Base-by-base conservation (phyloP, 441 rosid species). In the Corymbia calophylla region DNA sequence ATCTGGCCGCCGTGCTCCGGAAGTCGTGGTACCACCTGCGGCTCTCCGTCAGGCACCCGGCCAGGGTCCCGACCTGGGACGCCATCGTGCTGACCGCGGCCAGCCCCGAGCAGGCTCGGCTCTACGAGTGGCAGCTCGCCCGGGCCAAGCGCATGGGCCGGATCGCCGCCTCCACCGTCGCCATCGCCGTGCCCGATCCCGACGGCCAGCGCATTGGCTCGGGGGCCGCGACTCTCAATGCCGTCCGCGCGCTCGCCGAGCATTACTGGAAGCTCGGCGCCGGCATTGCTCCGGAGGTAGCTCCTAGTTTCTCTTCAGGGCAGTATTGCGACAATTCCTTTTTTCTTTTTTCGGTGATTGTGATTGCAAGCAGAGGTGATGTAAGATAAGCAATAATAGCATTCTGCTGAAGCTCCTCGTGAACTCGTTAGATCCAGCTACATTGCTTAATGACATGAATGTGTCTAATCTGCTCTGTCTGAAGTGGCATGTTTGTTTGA, bases 1-100 rank as follows among this genome's bases (percentile, higher is more conserved):
- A 87, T 60, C 87, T 90, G 87, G 91, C 80, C 18, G 44, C 87
- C 64, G 89, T 90, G 62, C 94, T 97, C 47, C 95, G 99, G 51
- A 98, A 96, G 90, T 95, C 99, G n/a, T 98, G 99, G 99, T 97
- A 95, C 95, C 99, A 95, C 93, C 93, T 98, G 44, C 88, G 99
- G 66, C 89, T 98, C 87, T 98, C 99, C 7, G 99, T 97, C 55
- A 94, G 99, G 70, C 98, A 97, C 91, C 97, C 99, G 3, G 88
- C 97, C 11, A 89, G 99, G 89, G 99, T 96, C 89, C 97, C 98
- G 12, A 96, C 99, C 11, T 98, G 99, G 99, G 99, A 98, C 89
- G 99, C 98, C 47, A 94, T 98, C 60, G 93, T 97, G 23, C 97
- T 98, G 91, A 96, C 99, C 2, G 99, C 99, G 3, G 99, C 99